Evolutionary conservation across 106 monocot genomes (phyloP).

Genomic region (Dendrobium chrysotoxum): DNA sequence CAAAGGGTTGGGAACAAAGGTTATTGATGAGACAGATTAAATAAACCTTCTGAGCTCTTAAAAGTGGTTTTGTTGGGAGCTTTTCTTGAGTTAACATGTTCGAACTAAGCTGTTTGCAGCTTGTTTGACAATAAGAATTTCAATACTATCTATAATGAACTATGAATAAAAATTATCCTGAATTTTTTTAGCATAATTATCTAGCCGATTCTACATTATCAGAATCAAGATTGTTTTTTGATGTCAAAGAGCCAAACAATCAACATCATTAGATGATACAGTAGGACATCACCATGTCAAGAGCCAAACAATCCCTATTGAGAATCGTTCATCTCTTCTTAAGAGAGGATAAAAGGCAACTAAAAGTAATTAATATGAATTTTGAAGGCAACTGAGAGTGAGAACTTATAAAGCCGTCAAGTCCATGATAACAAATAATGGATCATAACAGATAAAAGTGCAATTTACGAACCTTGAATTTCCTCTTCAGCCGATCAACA

Average conservation of each 20-base stretch:
- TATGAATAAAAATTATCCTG: background rate
- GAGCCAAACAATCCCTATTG: background rate
- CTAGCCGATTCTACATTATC: background rate
- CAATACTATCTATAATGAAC: background rate
- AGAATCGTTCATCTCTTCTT: background rate
- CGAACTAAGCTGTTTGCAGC: background rate
- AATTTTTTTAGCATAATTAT: background rate
- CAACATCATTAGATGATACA: background rate
- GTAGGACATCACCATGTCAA: background rate
- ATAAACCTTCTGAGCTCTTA: too few relatives aligned
- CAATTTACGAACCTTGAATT: slow-evolving; percentile 61
- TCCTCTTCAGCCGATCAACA: slow-evolving; percentile 84
- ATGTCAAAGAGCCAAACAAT: background rate
- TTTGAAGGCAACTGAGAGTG: background rate
- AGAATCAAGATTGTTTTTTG: background rate
- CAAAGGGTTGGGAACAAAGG: slow-evolving; percentile 47
- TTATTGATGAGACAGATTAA: slow-evolving; percentile 41
- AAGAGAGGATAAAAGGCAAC: slow-evolving; percentile 7
- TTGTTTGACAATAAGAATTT: background rate
- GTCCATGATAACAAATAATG: background rate
- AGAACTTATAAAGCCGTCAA: background rate
- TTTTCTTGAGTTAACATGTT: too few relatives aligned
- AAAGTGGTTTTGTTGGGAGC: too few relatives aligned
- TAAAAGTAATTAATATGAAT: background rate
- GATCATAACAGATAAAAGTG: background rate